Conservation (phyloP, 2,329 filamentous ascomycete genomes). For the Alternaria sp. region DNA sequence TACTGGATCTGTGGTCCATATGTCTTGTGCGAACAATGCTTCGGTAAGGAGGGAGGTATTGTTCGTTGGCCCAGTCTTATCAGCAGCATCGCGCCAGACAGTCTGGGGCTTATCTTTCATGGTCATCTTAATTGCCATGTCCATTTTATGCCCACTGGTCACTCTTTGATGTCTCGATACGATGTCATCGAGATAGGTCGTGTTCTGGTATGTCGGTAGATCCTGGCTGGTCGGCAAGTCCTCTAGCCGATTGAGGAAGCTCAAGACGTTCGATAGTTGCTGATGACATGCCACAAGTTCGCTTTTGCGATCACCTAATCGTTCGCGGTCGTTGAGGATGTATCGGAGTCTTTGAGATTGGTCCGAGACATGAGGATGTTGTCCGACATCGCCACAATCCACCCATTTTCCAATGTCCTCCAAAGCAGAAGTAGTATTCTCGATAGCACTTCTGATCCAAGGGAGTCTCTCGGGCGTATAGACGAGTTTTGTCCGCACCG, state of each 20-base stretch:
- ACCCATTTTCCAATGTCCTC: constrained; percentile 39
- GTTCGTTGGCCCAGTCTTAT: background rate
- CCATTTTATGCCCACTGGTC: background rate
- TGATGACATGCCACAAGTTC: constrained; percentile 36
- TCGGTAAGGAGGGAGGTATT: background rate
- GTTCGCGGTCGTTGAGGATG: constrained; percentile 36
- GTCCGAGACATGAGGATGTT: constrained; percentile 29
- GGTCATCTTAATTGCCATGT: background rate
- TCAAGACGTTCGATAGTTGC: constrained; percentile 34
- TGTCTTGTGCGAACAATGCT: background rate
- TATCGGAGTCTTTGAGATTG: constrained; percentile 25
- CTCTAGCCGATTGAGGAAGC: constrained; percentile 29
- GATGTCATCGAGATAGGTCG: constrained; percentile 14
- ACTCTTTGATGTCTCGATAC: background rate
- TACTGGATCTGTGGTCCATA: background rate
- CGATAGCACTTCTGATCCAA: constrained; percentile 29
- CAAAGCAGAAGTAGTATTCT: constrained; percentile 29
- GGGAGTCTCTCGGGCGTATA: constrained; percentile 24
- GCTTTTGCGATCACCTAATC: constrained; percentile 29
- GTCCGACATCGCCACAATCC: constrained; percentile 26
- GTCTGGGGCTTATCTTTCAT: background rate
- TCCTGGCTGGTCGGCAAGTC: constrained; percentile 2
- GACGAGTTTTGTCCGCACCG: constrained; percentile 23
- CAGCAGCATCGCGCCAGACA: background rate
- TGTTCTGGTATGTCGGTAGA: constrained; percentile 10